A percentile compares a stretch with the other conserved stretches of the same genome.
Evolutionary conservation across 176 grass and related monocot species (phyloP).

Genomic region (Triticum dicoccoides): DNA sequence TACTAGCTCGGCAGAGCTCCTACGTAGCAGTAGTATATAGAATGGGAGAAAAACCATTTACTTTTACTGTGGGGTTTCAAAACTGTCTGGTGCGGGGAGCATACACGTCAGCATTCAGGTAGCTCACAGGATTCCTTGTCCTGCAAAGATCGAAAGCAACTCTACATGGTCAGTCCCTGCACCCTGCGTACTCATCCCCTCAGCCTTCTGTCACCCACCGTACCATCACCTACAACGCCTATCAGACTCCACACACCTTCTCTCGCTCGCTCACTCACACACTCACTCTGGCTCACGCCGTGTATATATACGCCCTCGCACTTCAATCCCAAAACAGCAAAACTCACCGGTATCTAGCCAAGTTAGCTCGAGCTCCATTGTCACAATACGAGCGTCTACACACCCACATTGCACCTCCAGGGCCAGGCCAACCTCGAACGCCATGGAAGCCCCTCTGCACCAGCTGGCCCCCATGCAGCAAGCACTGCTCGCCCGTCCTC

Average conservation of each 20-base stretch:
- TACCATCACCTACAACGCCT: slow-evolving; percentile 25
- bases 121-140: slow-evolving; percentile 22
- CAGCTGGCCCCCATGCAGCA: slow-evolving; percentile 21
- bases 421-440: neutral
- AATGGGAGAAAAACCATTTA: neutral
- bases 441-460: slow-evolving; percentile 30
- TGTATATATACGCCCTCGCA: slow-evolving; percentile 24
- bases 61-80: neutral
- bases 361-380: too few species aligned
- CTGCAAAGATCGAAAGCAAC: slow-evolving; percentile 25
- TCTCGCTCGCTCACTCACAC: neutral
- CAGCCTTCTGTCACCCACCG: slow-evolving; percentile 45
- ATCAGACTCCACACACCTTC: neutral
- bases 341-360: neutral
- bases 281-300: neutral
- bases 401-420: neutral
- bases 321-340: neutral
- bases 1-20: too few species aligned
- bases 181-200: slow-evolving; percentile 20
- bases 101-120: neutral
- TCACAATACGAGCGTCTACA: neutral
- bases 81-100: neutral
- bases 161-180: slow-evolving; percentile 22
- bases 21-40: neutral
- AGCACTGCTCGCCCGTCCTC: neutral